Percentiles rank a stretch among this genome's conserved stretches.
phyloP scores from a whole-genome alignment of 495 filamentous ascomycete species.

The Penicillium samsonianum region DNA sequence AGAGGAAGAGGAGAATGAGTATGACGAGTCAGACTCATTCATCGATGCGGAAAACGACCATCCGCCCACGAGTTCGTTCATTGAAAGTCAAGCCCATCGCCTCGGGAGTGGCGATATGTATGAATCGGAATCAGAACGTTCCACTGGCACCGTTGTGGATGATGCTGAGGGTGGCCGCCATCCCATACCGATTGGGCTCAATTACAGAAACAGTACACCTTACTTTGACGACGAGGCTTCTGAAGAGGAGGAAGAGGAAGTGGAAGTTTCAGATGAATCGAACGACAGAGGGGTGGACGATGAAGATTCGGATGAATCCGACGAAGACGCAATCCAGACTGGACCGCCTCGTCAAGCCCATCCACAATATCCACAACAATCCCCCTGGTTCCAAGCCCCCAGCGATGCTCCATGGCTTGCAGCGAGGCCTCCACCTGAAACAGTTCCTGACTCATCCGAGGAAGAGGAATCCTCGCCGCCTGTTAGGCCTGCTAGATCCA shows the following conservation, averaged over 20 bases:
- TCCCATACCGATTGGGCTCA: not conserved
- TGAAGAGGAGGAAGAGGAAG: not conserved
- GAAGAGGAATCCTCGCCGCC: not conserved
- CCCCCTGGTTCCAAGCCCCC: not conserved
- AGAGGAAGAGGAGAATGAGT: constrained; percentile 39
- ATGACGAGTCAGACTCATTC: constrained; percentile 44
- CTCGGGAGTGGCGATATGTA: constrained; percentile 9
- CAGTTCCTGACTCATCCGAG: constrained; percentile 1
- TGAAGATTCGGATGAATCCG: constrained; percentile 15
- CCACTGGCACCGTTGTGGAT: constrained; percentile 2
- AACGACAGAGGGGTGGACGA: constrained; percentile 9
- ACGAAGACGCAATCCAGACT: constrained; percentile 2
- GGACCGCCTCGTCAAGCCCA: not conserved
- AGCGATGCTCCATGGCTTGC: constrained; percentile 4
- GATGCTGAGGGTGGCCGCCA: not conserved
- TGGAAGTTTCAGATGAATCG: not conserved
- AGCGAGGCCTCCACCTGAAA: not conserved
- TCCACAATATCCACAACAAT: not conserved
- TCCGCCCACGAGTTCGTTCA: constrained; percentile 6
- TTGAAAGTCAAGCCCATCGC: constrained; percentile 1
- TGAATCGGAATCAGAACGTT: constrained; percentile 5
- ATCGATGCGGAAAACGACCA: constrained; percentile 38
- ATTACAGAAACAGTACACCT: constrained; percentile 1
- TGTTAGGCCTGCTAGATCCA: not conserved
- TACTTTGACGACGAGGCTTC: constrained; percentile 11